A percentile compares a stretch with the other conserved stretches of the same genome.
Evolutionary conservation across 169 alveolate species (phyloP).

Genomic region (Cryptosporidium tyzzeri): DNA sequence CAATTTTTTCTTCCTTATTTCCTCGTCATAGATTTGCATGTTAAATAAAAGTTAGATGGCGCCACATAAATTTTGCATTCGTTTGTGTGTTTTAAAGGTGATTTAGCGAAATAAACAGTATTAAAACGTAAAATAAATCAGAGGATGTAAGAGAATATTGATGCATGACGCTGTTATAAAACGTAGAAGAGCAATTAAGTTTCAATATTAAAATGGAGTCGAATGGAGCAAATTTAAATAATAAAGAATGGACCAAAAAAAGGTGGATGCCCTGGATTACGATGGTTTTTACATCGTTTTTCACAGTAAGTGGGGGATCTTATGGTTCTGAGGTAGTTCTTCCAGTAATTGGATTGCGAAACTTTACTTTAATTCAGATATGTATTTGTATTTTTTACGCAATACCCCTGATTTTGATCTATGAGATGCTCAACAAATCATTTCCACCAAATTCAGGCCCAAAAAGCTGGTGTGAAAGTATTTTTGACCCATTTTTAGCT

Average conservation of each 20-base stretch:
- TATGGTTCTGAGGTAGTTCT: conserved; percentile 72
- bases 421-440: conserved; percentile 32
- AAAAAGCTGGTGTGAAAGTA: conserved; percentile 38
- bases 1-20: not conserved
- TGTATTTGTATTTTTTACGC: conserved; percentile 54
- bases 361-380: conserved; percentile 49
- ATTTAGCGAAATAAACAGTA: not conserved
- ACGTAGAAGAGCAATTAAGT: not conserved
- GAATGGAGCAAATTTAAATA: not conserved
- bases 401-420: conserved; percentile 45
- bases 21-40: not conserved
- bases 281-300: conserved; percentile 53
- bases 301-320: conserved; percentile 69
- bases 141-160: not conserved
- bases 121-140: not conserved
- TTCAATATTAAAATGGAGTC: not conserved
- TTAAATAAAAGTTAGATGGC: not conserved
- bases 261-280: not conserved
- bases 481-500: conserved; percentile 28
- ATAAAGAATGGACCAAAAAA: not conserved
- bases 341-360: conserved; percentile 38
- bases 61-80: conserved; percentile 7
- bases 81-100: not conserved
- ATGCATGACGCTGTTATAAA: not conserved
- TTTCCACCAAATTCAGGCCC: conserved; percentile 52